Percentiles rank a stretch among this genome's conserved stretches.
These are phyloP conservation scores for Rhododendron vialii DNA, from an alignment of 148 eudicot genomes.

Conservation along the genomic window DNA sequence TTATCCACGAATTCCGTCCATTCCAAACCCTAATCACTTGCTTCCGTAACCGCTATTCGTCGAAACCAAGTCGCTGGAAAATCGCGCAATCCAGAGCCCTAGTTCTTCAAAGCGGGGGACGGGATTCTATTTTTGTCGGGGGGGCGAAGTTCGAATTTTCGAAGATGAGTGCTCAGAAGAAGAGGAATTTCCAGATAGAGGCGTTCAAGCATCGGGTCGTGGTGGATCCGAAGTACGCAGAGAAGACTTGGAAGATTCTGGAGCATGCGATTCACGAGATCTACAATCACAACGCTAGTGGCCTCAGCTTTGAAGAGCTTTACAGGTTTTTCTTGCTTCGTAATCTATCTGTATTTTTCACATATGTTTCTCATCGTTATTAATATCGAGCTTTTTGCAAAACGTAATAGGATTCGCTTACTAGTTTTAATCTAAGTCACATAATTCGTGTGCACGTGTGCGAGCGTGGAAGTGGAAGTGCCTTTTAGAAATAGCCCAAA, in stretches of 20 bases:
- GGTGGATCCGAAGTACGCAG: constrained; percentile 67
- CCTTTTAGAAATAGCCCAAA: background rate
- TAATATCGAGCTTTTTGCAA: background rate
- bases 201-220: constrained; percentile 69
- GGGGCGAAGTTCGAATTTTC: background rate
- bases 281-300: constrained; percentile 65
- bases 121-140: background rate
- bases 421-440: background rate
- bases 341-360: background rate
- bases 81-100: background rate
- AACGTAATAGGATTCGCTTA: background rate
- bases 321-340: constrained; percentile 34
- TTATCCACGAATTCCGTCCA: background rate
- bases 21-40: background rate
- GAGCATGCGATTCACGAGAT: constrained; percentile 75
- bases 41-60: background rate
- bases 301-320: constrained; percentile 70
- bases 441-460: background rate
- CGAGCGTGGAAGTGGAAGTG: background rate
- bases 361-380: background rate
- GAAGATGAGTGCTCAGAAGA: constrained; percentile 59
- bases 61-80: background rate
- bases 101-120: background rate
- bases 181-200: constrained; percentile 60
- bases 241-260: constrained; percentile 61